Evolutionary conservation across 2,329 filamentous ascomycete species (phyloP), one percentile per base, ranked within the genome.

Genomic region (Emergomyces africanus): DNA sequence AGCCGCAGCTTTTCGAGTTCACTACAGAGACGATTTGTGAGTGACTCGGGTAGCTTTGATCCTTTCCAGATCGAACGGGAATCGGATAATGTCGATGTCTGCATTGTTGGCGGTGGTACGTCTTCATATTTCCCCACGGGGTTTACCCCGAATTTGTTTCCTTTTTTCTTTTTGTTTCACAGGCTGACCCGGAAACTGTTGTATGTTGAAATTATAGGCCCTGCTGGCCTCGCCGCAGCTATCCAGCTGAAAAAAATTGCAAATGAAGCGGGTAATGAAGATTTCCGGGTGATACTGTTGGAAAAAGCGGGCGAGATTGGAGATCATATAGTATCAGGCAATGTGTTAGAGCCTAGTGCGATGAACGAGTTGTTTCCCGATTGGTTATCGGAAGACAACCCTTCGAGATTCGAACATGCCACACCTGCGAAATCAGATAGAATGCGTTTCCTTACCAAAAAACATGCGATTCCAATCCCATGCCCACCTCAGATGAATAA

Each of bases 401-500:
- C 89, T 49, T 87, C 86, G 65, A 85, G 89, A 63, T 99, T 97
- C 77, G 84, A 90, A 73, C 80, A 89, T 73, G 89, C 87, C 60
- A 99, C 94, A 1, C 86, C 90, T 23, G 92, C 90, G 4, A 87
- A 83, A 63, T 78, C 78, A 55, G 94, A 99, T 69, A 86, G 85
- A 75, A 96, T 99, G 92, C 86, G 89, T 66, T 96, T 96, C 75
- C 81, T 99, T 62, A 97, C 92, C 53, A 88, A 91, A 77, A 87
- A 80, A 58, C 79, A 79, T 62, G 79, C 90, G 0, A 83, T 95
- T 60, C 89, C 90, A 5, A 78, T 97, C 57, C 94, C 92, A 0
- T 84, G 86, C 14, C 94, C 94, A 50, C 94, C 94, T 37, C 94
- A 97, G 77, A 99, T 99, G 94, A 84, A 91, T 78, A 99, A 99